Percentiles rank a stretch among this genome's conserved stretches.
phyloP scores from a whole-genome alignment of 108 stramenopile species.

The Poteriospumella lacustris region DNA sequence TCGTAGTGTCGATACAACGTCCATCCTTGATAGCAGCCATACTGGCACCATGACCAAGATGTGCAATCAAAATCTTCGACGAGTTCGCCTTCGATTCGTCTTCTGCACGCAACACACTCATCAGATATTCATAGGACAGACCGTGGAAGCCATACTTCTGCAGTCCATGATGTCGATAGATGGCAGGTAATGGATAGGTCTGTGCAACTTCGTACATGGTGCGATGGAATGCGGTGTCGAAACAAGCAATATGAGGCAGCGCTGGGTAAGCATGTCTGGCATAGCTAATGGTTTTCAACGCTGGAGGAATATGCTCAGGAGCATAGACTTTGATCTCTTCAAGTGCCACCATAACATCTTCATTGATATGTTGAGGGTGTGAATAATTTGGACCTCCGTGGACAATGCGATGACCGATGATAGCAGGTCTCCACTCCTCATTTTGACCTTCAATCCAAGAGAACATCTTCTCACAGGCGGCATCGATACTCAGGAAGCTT shows the following conservation, averaged over 20 bases:
- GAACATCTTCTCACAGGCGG: too few relatives aligned
- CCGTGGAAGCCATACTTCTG: constrained; percentile 61
- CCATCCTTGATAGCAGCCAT: constrained; percentile 45
- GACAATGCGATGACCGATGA: constrained; percentile 57
- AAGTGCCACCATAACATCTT: too few relatives aligned
- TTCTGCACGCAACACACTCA: constrained; percentile 42
- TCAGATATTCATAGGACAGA: constrained; percentile 47
- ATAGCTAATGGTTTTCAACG: too few relatives aligned
- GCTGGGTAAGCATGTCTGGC: constrained; percentile 30
- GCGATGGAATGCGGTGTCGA: constrained; percentile 58
- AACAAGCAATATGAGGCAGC: constrained; percentile 53
- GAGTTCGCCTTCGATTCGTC: constrained; percentile 27
- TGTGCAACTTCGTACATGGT: constrained; percentile 47
- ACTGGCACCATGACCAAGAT: constrained; percentile 54
- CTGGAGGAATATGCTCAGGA: too few relatives aligned
- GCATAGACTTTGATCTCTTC: too few relatives aligned
- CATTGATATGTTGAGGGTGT: constrained; percentile 29
- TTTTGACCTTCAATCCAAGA: too few relatives aligned
- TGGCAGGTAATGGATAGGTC: constrained; percentile 50
- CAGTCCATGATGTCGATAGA: constrained; percentile 35
- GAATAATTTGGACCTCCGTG: constrained; percentile 48
- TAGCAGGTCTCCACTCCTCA: too few relatives aligned
- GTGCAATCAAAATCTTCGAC: constrained; percentile 51
- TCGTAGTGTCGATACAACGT: constrained; percentile 50
- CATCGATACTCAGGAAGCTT: too few relatives aligned